phyloP scores from a whole-genome alignment of 2,329 filamentous ascomycete genomes.

The Colletotrichum limetticola region DNA sequence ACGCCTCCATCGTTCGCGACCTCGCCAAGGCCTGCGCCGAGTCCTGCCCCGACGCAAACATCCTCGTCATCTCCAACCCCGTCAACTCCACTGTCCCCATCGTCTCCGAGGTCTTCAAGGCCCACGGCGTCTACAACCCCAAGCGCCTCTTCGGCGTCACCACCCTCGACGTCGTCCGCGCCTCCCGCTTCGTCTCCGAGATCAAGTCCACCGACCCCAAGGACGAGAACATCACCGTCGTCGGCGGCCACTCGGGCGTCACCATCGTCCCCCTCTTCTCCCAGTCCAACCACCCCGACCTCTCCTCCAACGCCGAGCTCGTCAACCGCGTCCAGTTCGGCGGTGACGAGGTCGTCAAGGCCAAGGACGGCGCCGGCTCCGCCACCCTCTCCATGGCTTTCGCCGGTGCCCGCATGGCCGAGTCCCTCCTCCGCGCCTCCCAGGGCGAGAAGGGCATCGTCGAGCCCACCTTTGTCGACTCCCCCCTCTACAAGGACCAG shows the following conservation, averaged over 20 bases:
- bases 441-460: slow-evolving; percentile 95
- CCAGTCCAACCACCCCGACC: slow-evolving; percentile 88
- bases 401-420: slow-evolving; percentile 86
- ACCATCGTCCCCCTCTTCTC: slow-evolving; percentile 98
- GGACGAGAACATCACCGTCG: slow-evolving; percentile 93
- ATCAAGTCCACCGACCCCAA: slow-evolving; percentile 90
- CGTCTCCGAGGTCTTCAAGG: slow-evolving; percentile 96
- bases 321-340: slow-evolving; percentile 98
- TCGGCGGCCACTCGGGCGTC: slow-evolving; percentile 96
- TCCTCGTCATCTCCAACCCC: slow-evolving; percentile 98
- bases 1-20: slow-evolving; percentile 98
- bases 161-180: slow-evolving; percentile 98
- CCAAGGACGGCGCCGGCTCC: slow-evolving; percentile 97
- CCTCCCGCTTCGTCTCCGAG: slow-evolving; percentile 96
- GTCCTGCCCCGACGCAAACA: slow-evolving; percentile 88
- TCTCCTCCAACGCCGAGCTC: slow-evolving; percentile 81
- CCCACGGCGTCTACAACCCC: slow-evolving; percentile 95
- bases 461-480: slow-evolving; percentile 97
- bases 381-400: slow-evolving; percentile 99
- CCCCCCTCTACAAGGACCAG: slow-evolving; percentile 97
- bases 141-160: slow-evolving; percentile 99
- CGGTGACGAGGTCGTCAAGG: slow-evolving; percentile 98
- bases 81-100: slow-evolving; percentile 99
- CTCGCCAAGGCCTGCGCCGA: slow-evolving; percentile 95
- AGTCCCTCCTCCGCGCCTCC: slow-evolving; percentile 91